These are phyloP conservation scores for Capsella rubella DNA, from an alignment of 441 rosid species.

Conservation along the genomic window DNA sequence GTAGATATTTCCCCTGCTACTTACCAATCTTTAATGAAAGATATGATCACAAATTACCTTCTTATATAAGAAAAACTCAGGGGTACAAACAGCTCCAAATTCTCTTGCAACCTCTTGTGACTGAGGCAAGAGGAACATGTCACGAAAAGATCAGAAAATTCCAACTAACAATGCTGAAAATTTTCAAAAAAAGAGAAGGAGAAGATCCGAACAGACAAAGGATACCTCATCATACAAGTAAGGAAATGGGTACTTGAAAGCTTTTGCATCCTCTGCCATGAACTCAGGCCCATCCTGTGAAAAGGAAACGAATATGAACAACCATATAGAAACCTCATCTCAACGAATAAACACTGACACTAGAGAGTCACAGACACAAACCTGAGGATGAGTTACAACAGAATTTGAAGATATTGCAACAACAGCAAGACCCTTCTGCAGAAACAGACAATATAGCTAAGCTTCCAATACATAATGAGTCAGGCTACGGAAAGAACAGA, in stretches of 20 bases:
- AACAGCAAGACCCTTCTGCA: slow-evolving; percentile 91
- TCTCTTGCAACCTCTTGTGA: slow-evolving; percentile 80
- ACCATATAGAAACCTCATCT: slow-evolving; percentile 38
- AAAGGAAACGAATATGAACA: slow-evolving; percentile 42
- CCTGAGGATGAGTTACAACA: slow-evolving; percentile 87
- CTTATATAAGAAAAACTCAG: slow-evolving; percentile 84
- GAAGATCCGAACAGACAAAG: slow-evolving; percentile 3
- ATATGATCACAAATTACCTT: slow-evolving; percentile 55
- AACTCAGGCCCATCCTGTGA: slow-evolving; percentile 91
- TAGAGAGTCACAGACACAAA: slow-evolving; percentile 43
- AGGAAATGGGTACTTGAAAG: slow-evolving; percentile 77
- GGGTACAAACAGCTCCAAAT: slow-evolving; percentile 88
- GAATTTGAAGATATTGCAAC: slow-evolving; percentile 94
- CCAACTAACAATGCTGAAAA: neutral
- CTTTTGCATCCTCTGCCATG: slow-evolving; percentile 88
- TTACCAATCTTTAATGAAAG: neutral
- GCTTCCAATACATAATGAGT: neutral
- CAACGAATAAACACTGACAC: slow-evolving; percentile 34
- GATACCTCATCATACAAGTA: slow-evolving; percentile 85
- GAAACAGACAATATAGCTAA: slow-evolving; percentile 14
- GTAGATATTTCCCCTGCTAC: neutral
- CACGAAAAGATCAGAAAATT: neutral
- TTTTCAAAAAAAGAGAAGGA: neutral
- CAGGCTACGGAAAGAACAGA: slow-evolving; percentile 9
- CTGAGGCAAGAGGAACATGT: slow-evolving; percentile 48